Conservation (phyloP, 805 yeast species). For the Monosporozyma aerobia region DNA sequence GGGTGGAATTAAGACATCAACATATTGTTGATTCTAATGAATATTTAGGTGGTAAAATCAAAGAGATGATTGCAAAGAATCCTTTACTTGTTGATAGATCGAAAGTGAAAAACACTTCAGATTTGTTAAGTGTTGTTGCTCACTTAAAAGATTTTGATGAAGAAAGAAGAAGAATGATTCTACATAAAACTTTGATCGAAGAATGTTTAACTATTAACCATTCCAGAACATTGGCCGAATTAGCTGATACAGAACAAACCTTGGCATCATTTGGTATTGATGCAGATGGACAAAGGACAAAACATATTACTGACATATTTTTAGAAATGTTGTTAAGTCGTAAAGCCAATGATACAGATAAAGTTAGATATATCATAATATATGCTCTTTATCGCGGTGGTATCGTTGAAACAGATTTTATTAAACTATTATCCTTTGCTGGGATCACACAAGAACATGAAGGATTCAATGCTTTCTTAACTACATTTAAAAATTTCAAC, state of each 20-base stretch:
- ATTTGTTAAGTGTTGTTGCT: constrained; percentile 67
- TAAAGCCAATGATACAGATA: constrained; percentile 50
- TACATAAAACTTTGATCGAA: constrained; percentile 55
- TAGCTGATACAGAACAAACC: constrained; percentile 81
- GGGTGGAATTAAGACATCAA: constrained; percentile 61
- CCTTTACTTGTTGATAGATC: constrained; percentile 66
- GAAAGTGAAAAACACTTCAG: constrained; percentile 56
- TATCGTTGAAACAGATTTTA: constrained; percentile 59
- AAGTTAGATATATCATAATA: constrained; percentile 61
- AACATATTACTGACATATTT: constrained; percentile 52
- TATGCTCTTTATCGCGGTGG: constrained; percentile 82
- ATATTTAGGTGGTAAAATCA: constrained; percentile 45
- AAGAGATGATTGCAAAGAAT: constrained; percentile 59
- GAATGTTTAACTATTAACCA: constrained; percentile 56
- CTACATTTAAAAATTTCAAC: constrained; percentile 49
- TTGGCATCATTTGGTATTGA: constrained; percentile 65
- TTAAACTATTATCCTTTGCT: constrained; percentile 55
- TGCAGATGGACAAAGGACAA: constrained; percentile 54
- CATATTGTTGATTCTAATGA: constrained; percentile 73
- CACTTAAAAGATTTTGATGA: constrained; percentile 58
- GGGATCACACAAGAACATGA: constrained; percentile 34
- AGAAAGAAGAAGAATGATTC: constrained; percentile 50
- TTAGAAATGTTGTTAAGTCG: constrained; percentile 44
- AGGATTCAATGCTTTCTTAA: constrained; percentile 36
- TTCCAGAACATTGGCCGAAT: constrained; percentile 49